Evolutionary conservation across 352 stramenopile genomes (phyloP), one percentile per base, ranked within the genome.

Genomic region (Phytopythium boreale): DNA sequence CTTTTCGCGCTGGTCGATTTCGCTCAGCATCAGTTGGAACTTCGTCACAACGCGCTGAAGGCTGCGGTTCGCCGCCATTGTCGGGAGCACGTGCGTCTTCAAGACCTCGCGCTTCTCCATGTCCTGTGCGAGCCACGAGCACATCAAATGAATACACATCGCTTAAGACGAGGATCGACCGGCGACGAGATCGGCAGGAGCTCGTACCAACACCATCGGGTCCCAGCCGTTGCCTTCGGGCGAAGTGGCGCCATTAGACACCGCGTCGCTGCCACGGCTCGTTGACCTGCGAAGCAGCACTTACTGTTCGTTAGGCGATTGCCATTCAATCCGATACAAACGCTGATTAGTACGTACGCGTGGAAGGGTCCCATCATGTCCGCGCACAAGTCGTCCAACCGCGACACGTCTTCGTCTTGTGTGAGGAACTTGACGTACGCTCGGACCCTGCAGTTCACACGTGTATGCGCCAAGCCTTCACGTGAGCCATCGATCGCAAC

Each of bases 41-140:
- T 94, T 93, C 36, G 79, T 79, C 43, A 93, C 85, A 15, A 96
- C 77, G 24, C 85, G 88, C 68, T 96, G 88, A 17, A 96, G 74
- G 53, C 83, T 77, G 37, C 85, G 85, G 62, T 96, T 94, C 12
- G 77, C 72, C 27, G 85, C 86, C 66, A 96, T 92, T 24, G 80
- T 88, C 22, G 85, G 88, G 51, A 96, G 68, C 34, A 96, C 80
- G 39, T 85, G 67, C 3, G 70, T 72, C 51, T 85, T 90, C 31
- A 96, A 74, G 44, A 96, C 66, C 22, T 89, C 75, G n/a, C 88
- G 84, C 77, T 92, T 92, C 36, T 68, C 61, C 26, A 85, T 63
- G 52, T 79, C 82, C 87, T 95, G 41, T n/a, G 62, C 39, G 17
- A 51, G 9, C 46, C 6, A 29, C 3, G 22, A 34, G 24, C 20